Conservation (phyloP, 2,329 filamentous ascomycete species). For the Cytospora paraplurivora region DNA sequence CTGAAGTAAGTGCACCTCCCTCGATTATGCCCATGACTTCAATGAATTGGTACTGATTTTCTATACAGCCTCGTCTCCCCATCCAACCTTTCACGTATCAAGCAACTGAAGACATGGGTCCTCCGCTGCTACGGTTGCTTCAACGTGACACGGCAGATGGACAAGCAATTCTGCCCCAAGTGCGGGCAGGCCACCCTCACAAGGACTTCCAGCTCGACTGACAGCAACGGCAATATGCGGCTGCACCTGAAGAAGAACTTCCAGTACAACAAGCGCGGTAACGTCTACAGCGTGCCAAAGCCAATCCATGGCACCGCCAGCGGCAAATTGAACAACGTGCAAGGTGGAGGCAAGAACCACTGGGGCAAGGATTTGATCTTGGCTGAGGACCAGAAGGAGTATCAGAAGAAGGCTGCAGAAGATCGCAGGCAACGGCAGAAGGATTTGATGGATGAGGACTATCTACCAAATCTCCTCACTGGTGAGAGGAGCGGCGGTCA, state of each 20-base stretch:
- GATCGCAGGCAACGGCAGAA: conserved; percentile 69
- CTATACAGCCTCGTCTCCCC: conserved; percentile 72
- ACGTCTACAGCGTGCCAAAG: conserved; percentile 91
- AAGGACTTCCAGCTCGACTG: conserved; percentile 82
- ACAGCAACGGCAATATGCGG: conserved; percentile 76
- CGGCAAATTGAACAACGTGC: conserved; percentile 65
- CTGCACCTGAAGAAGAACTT: conserved; percentile 92
- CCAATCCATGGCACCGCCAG: conserved; percentile 78
- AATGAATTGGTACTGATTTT: not conserved
- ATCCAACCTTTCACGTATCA: conserved; percentile 72
- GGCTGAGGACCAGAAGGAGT: conserved; percentile 96
- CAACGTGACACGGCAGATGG: conserved; percentile 77
- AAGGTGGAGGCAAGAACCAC: conserved; percentile 77
- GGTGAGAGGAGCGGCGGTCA: conserved; percentile 69
- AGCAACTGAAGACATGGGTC: conserved; percentile 83
- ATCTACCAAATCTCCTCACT: conserved; percentile 80
- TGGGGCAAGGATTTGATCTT: conserved; percentile 86
- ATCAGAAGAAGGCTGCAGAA: conserved; percentile 62
- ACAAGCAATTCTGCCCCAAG: conserved; percentile 86
- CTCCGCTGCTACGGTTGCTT: conserved; percentile 95
- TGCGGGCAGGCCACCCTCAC: conserved; percentile 89
- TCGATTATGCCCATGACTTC: not conserved
- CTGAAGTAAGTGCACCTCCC: conserved; percentile 48
- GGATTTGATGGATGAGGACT: conserved; percentile 95
- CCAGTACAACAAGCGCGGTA: conserved; percentile 92